Conservation (phyloP, 441 rosid genomes). For the Pelargonium citronellum region DNA sequence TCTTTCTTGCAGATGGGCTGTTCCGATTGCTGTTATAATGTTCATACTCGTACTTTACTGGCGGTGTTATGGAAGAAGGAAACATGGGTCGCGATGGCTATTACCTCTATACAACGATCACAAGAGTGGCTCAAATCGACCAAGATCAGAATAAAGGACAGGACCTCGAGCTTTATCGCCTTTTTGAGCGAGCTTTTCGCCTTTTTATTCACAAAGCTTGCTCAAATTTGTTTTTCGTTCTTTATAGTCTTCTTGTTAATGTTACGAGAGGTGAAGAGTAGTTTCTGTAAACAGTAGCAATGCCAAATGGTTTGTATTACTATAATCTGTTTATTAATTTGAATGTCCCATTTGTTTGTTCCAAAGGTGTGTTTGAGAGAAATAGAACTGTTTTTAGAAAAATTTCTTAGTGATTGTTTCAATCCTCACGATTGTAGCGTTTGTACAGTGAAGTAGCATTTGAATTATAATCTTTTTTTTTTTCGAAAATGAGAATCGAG, state of each 20-base stretch:
- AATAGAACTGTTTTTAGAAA: too few species aligned
- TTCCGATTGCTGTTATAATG: constrained; percentile 52
- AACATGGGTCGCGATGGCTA: constrained; percentile 58
- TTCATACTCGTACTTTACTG: constrained; percentile 58
- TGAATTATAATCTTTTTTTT: too few species aligned
- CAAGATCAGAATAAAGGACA: constrained; percentile 60
- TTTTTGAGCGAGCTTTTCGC: constrained; percentile 29
- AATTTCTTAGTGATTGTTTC: too few species aligned
- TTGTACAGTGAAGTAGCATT: too few species aligned
- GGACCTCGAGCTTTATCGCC: neutral
- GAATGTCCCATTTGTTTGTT: neutral
- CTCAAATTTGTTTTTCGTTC: constrained; percentile 11
- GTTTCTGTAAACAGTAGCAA: constrained; percentile 21
- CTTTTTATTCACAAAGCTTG: constrained; percentile 25
- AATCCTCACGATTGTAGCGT: too few species aligned
- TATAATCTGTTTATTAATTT: constrained; percentile 12
- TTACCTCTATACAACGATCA: constrained; percentile 65
- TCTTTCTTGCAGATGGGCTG: constrained; percentile 68
- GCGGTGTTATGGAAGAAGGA: constrained; percentile 79
- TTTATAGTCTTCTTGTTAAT: neutral
- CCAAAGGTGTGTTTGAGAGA: neutral
- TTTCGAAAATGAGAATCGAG: too few species aligned
- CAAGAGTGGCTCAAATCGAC: constrained; percentile 50
- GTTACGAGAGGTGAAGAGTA: constrained; percentile 16
- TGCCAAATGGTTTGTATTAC: constrained; percentile 21